Conservation (phyloP, 306 rosid species). For the Mimosa bimucronata region DNA sequence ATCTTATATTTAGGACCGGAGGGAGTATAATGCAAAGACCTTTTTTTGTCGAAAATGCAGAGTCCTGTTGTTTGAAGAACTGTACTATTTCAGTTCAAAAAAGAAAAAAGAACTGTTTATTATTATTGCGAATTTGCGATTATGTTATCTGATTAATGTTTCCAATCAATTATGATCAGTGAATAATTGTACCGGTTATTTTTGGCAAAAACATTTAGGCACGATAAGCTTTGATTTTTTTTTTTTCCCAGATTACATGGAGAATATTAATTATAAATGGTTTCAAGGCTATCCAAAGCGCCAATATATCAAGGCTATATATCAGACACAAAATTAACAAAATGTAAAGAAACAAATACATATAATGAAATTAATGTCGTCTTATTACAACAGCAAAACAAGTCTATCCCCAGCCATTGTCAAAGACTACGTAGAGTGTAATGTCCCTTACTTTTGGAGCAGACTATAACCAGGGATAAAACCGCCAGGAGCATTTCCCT, state of each 20-base stretch:
- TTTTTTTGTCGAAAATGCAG: no score
- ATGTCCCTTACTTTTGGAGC: slow-evolving; percentile 43
- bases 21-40: not conserved
- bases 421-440: slow-evolving; percentile 43
- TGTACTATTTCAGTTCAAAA: no score
- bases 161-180: not conserved
- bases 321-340: slow-evolving; percentile 18
- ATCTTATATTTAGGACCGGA: no score
- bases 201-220: not conserved
- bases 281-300: not conserved
- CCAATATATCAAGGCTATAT: not conserved
- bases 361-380: slow-evolving; percentile 42
- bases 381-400: slow-evolving; percentile 52
- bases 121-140: not conserved
- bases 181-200: not conserved
- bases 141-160: not conserved
- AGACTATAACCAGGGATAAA: slow-evolving; percentile 35
- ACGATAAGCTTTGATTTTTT: not conserved
- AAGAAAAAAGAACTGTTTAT: no score
- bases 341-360: slow-evolving; percentile 31
- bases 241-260: not conserved
- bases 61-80: not conserved
- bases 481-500: slow-evolving; percentile 36
- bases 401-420: slow-evolving; percentile 46
- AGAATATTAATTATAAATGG: not conserved